Evolutionary conservation across 768 basidiomycete genomes (phyloP), one percentile per base, ranked within the genome.

Genomic region (Trichaptum fuscoviolaceum): DNA sequence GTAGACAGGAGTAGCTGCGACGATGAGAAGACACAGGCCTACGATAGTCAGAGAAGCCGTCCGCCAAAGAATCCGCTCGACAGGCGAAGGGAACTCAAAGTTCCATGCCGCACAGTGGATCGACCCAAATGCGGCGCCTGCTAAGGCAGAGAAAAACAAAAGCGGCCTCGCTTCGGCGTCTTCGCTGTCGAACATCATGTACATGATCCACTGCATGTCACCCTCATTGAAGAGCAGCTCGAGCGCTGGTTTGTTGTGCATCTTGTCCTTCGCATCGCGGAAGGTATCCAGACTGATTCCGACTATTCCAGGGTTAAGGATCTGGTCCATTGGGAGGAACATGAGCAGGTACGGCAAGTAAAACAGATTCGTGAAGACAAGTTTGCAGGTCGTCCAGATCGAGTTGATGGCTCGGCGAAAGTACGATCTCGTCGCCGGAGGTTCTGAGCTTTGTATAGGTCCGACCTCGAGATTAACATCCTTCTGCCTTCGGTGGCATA

Each of bases 41-140:
- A 52, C 42, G 10, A 61, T 61, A 3, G 23, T 2, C 23, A 66
- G 25, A 26, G 63, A 63, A 17, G 63, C 64, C 9, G 26, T 57
- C 10, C 64, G 65, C 65, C 65, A 66, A 17, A 66, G 30, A n/a
- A 26, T 30, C 3, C 17, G n/a, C 35, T 66, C 63, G 30, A 26
- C 65, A 23, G 27, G 65, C 20, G 65, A 24, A 15, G 65, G 63
- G 57, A 66, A 66, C 5, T 64, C 18, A 27, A 18, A 66, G n/a
- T 23, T 1, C 65, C 63, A 66, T 30, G 63, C 25, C 6, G 30
- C 64, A 30, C 65, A 65, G 18, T 64, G 63, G n/a, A 58, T 26
- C 17, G 65, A 26, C 57, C 65, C 65, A 25, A 64, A 52, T 52
- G 5, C 42, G 10, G 42, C 42, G 20, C 42, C 42, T 12, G 42